Base-by-base conservation (phyloP, 495 filamentous ascomycete genomes). In the Penicillium ucsense region DNA sequence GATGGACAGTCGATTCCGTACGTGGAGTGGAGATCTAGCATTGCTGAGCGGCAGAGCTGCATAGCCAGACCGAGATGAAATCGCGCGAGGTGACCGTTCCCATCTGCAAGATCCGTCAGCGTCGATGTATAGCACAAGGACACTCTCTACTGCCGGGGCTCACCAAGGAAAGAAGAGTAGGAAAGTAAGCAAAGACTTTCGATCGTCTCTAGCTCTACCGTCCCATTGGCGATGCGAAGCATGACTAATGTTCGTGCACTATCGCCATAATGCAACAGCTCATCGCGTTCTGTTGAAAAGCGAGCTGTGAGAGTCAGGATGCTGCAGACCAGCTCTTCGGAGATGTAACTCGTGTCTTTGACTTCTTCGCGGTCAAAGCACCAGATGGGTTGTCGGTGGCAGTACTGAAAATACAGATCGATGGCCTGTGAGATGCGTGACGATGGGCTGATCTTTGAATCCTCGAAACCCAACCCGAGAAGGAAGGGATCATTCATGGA, bases 311-410 rank as follows among this genome's bases (percentile, higher is more conserved):
- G 49, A 5, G 68, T 66, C 3, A 74, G 54, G 20, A 74, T 65
- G 20, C 68, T 68, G 42, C 61, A 73, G 31, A 65, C 55, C 0
- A 74, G 63, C 43, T 74, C 71, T 27, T 74, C 65, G 0, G 67
- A 61, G 5, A 67, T 49, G 27, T 51, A 59, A 29, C 57, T 61
- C 12, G 58, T 53, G n/a, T 71, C 63, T 9, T 55, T 62, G 11
- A 72, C 54, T 36, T 73, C 68, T 43, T 73, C 65, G 2, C 64
- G 60, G 33, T 73, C 66, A 39, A 74, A 68, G 40, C 70, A 72
- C 71, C 71, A 74, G 35, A 74, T 66, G 9, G 71, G 71, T 41
- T 74, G 71, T 38, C 71, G 54, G 48, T 74, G 70, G 42, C 71
- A 74, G 43, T 66, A 71, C 45, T 68, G 60, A 31, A 73, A 68